phyloP scores from a whole-genome alignment of 176 grass and related monocot species.

The Stipa capillata region DNA sequence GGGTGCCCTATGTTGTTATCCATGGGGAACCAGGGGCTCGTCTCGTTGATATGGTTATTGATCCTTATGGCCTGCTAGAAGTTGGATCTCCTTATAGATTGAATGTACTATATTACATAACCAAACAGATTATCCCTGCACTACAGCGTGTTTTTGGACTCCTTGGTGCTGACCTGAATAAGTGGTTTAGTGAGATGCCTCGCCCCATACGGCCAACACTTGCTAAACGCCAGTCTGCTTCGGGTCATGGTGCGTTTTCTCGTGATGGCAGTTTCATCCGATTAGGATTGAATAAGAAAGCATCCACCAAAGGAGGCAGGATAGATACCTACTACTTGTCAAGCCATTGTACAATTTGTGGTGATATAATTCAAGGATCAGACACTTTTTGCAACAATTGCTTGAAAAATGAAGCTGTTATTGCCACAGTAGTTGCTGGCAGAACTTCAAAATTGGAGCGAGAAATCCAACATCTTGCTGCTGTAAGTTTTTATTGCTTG shows the following conservation, averaged over 20 bases:
- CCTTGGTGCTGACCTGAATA: slow-evolving; percentile 50
- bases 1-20: slow-evolving; percentile 84
- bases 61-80: slow-evolving; percentile 62
- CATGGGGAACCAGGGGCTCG: slow-evolving; percentile 93
- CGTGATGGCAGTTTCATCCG: slow-evolving; percentile 16
- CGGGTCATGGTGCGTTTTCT: slow-evolving; percentile 19
- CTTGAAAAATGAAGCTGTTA: slow-evolving; percentile 51
- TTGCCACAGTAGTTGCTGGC: slow-evolving; percentile 38
- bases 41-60: slow-evolving; percentile 69
- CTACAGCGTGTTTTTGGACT: slow-evolving; percentile 72
- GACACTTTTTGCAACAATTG: slow-evolving; percentile 58
- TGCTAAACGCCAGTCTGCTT: slow-evolving; percentile 19
- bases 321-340: slow-evolving; percentile 76
- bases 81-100: slow-evolving; percentile 52
- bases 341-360: slow-evolving; percentile 62
- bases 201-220: slow-evolving; percentile 19
- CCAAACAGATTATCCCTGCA: slow-evolving; percentile 86
- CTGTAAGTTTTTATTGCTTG: slow-evolving; percentile 43
- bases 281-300: slow-evolving; percentile 28
- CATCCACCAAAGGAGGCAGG: slow-evolving; percentile 41
- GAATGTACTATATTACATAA: slow-evolving; percentile 79
- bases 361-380: slow-evolving; percentile 42
- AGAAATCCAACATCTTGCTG: slow-evolving; percentile 75
- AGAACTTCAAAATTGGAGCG: slow-evolving; percentile 69
- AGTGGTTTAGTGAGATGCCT: slow-evolving; percentile 61